Percentiles rank a stretch among this genome's conserved stretches.
phyloP scores from a whole-genome alignment of 805 yeast species.

The Kuraishia molischiana region DNA sequence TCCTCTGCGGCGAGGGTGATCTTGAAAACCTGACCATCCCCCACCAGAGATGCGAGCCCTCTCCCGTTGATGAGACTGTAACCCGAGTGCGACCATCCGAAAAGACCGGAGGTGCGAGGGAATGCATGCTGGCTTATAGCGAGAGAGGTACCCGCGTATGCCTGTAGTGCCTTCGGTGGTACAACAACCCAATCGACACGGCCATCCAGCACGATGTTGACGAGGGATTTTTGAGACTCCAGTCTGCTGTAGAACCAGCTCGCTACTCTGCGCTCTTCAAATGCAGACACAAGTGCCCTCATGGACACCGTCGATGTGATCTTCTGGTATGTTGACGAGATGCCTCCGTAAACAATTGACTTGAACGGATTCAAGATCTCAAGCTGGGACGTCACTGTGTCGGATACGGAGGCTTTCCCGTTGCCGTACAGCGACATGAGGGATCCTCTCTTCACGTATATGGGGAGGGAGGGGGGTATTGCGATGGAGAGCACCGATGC shows the following conservation, averaged over 20 bases:
- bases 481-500: conserved; percentile 38
- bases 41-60: conserved; percentile 45
- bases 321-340: conserved; percentile 34
- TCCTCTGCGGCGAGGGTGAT: conserved; percentile 35
- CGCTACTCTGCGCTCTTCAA: conserved; percentile 9
- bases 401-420: conserved; percentile 7
- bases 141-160: conserved; percentile 44
- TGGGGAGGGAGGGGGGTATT: conserved; percentile 51
- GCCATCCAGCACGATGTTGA: conserved; percentile 43
- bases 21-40: conserved; percentile 43
- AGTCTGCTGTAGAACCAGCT: conserved; percentile 3
- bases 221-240: conserved; percentile 27
- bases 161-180: conserved; percentile 35
- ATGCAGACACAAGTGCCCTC: conserved; percentile 32
- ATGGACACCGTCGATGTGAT: conserved; percentile 38
- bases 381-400: conserved; percentile 18
- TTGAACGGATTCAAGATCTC: conserved; percentile 28
- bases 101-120: conserved; percentile 37
- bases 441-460: conserved; percentile 37
- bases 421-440: conserved; percentile 33
- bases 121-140: conserved; percentile 23
- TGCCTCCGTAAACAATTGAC: conserved; percentile 33
- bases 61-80: conserved; percentile 45
- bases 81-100: conserved; percentile 25
- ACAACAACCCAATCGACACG: conserved; percentile 54